phyloP scores from a whole-genome alignment of 1,284 basidiomycete species.

The Tilletia walkeri region DNA sequence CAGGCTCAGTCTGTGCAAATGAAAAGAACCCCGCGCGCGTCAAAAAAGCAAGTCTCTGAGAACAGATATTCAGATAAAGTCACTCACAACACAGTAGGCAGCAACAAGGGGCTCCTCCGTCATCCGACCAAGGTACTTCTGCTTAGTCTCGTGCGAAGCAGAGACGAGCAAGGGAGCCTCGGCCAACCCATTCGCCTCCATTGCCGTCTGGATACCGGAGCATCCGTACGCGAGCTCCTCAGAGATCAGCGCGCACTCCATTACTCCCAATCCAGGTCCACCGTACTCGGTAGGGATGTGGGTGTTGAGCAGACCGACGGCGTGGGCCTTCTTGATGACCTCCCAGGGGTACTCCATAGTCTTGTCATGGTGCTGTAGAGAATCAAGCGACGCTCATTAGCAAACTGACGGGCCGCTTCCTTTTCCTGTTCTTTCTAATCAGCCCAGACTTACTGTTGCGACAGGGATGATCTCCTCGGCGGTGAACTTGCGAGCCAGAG shows the following conservation, averaged over 20 bases:
- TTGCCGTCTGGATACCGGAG: constrained; percentile 61
- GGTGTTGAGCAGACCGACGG: constrained; percentile 52
- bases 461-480: constrained; percentile 61
- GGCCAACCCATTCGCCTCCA: constrained; percentile 61
- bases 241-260: constrained; percentile 61
- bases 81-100: constrained; percentile 59
- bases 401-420: no score
- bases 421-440: constrained; percentile 49
- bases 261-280: constrained; percentile 60
- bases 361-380: constrained; percentile 46
- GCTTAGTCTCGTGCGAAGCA: constrained; percentile 60
- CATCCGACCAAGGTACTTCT: constrained; percentile 63
- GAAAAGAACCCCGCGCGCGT: not conserved
- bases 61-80: not conserved
- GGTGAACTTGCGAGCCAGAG: constrained; percentile 60
- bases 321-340: constrained; percentile 62
- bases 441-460: constrained; percentile 56
- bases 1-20: constrained; percentile 58
- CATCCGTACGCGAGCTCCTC: constrained; percentile 62
- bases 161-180: constrained; percentile 62
- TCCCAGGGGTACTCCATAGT: constrained; percentile 61
- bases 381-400: constrained; percentile 25
- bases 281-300: constrained; percentile 60
- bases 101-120: constrained; percentile 63
- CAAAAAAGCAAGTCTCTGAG: constrained; percentile 6